phyloP scores from a whole-genome alignment of 352 stramenopile genomes.

The Nothophytophthora sp. region DNA sequence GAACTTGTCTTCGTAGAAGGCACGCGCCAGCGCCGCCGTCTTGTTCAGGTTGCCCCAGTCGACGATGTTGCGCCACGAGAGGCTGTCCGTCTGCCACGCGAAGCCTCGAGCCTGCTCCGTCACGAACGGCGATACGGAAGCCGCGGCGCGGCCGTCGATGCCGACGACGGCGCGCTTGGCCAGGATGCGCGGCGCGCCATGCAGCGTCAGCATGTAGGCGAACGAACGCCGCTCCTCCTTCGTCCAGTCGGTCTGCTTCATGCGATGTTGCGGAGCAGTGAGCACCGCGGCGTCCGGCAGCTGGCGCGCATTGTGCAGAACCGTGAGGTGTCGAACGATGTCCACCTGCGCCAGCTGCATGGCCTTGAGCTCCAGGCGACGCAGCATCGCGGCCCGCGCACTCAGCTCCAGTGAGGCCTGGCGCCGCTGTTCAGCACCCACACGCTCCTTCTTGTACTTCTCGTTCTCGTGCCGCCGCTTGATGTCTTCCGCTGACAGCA shows the following conservation, averaged over 20 bases:
- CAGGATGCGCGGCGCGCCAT: conserved; percentile 77
- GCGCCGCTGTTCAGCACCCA: conserved; percentile 66
- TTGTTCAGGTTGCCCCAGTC: conserved; percentile 86
- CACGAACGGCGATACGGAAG: conserved; percentile 29
- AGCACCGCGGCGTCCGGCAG: conserved; percentile 43
- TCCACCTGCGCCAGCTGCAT: conserved; percentile 86
- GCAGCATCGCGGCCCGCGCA: conserved; percentile 57
- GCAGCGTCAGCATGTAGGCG: conserved; percentile 72
- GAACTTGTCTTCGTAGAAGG: conserved; percentile 80
- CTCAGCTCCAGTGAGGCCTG: conserved; percentile 72
- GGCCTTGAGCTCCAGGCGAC: conserved; percentile 81
- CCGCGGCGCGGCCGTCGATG: conserved; percentile 23
- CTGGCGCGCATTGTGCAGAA: conserved; percentile 68
- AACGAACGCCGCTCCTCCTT: conserved; percentile 87
- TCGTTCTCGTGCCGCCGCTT: conserved; percentile 84
- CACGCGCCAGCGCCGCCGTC: conserved; percentile 52
- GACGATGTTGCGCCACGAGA: conserved; percentile 86
- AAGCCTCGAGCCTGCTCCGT: conserved; percentile 48
- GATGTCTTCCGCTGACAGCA: conserved; percentile 85
- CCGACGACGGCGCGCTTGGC: conserved; percentile 55
- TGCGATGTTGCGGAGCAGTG: conserved; percentile 48
- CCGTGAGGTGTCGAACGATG: conserved; percentile 65
- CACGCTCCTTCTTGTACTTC: conserved; percentile 75
- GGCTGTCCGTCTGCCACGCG: conserved; percentile 73
- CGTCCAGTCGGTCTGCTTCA: conserved; percentile 84